Evolutionary conservation across 345 rosid species (phyloP), one percentile per base, ranked within the genome.

Genomic region (Isatis tinctoria): DNA sequence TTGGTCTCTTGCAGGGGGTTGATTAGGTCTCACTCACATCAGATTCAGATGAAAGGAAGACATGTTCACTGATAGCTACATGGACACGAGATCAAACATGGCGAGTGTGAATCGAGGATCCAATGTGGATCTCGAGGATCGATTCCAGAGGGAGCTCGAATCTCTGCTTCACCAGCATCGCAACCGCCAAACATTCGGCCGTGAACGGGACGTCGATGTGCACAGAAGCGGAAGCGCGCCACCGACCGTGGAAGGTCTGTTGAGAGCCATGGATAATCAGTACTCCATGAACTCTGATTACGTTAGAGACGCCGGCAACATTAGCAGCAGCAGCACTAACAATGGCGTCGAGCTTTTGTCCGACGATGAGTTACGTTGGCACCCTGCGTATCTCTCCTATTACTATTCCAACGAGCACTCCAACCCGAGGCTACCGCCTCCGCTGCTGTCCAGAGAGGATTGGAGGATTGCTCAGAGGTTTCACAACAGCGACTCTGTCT

Each of bases 201-300:
- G 75, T 26, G 65, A 75, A 26, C 82, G 85, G 62, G 88, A 83
- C 54, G 67, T 85, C 11, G 81, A 87, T 65, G 83, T 81, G 8
- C 83, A 78, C 71, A 82, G 99, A 74, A 83, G 96, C 79, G 97
- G 99, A 28, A 92, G 97, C 78, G 99, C 99, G 0, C 97, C 97
- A 2, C 99, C 99, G 22, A 92, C 97, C 1, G 96, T 90, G 32
- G 92, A 95, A 78, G 99, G 97, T 73, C 88, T 97, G 30, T 76
- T 86, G 32, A 82, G 80, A 65, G 97, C 96, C 5, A 85, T 88
- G 58, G 95, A 85, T 49, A 75, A 89, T 75, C 88, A 90, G 30
- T 86, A 86, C 70, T 65, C 83, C 68, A 82, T 83, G 72, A 82
- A 85, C 51, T 71, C 83, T 37, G 83, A 73, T 65, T 72, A 57